These are phyloP conservation scores for Nitzschia sp. DNA, from an alignment of 108 stramenopile species.

Conservation along the genomic window DNA sequence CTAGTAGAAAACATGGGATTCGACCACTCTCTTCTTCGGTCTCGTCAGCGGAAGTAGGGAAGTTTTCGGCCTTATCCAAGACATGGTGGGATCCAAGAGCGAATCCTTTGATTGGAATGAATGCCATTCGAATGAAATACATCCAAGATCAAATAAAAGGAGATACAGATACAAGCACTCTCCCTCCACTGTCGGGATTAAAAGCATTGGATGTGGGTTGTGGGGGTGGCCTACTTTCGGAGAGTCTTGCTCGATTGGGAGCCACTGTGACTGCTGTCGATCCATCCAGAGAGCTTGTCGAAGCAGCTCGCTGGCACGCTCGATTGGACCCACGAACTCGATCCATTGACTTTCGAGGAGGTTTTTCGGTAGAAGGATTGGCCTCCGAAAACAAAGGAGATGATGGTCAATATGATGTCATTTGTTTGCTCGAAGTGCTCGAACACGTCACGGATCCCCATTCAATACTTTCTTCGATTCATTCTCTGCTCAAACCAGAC, in stretches of 20 bases:
- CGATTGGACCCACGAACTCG: constrained; percentile 33
- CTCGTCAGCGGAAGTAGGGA: constrained; percentile 55
- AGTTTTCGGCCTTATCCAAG: constrained; percentile 62
- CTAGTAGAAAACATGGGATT: too few species aligned
- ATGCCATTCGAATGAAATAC: constrained; percentile 69
- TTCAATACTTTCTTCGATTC: constrained; percentile 60
- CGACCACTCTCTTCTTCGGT: constrained; percentile 38
- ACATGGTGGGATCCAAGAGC: constrained; percentile 77
- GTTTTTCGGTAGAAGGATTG: constrained; percentile 69
- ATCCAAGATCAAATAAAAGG: constrained; percentile 39
- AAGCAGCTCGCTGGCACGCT: constrained; percentile 62
- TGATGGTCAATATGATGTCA: constrained; percentile 61
- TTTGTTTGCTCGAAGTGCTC: constrained; percentile 91
- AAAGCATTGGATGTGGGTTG: constrained; percentile 87
- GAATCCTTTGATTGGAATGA: constrained; percentile 83
- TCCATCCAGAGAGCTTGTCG: constrained; percentile 63
- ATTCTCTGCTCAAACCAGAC: constrained; percentile 65
- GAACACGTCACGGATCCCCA: constrained; percentile 86
- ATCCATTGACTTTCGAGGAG: constrained; percentile 65
- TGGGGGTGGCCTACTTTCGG: constrained; percentile 92
- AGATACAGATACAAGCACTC: constrained; percentile 6
- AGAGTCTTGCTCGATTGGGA: constrained; percentile 81
- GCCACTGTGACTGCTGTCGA: constrained; percentile 86
- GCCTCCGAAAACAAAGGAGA: constrained; percentile 25
- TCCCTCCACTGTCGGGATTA: constrained; percentile 37